Percentiles rank a stretch among this genome's conserved stretches.
Conservation (phyloP, 2,329 filamentous ascomycete species). For the Aspergillus nomiae region DNA sequence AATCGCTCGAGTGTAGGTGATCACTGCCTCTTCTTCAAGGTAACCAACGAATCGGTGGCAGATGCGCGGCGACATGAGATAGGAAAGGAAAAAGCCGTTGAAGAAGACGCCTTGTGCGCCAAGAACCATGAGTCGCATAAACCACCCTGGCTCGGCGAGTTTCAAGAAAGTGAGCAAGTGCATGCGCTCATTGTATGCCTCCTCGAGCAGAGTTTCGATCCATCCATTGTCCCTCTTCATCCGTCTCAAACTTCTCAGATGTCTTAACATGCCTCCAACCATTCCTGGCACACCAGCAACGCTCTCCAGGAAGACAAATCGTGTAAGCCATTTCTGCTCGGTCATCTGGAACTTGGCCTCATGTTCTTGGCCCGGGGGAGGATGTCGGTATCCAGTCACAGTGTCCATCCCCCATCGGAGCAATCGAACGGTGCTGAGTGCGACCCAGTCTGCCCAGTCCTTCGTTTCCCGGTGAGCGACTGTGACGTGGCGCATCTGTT, state of each 20-base stretch:
- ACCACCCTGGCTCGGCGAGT: conserved; percentile 79
- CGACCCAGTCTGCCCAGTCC: conserved; percentile 74
- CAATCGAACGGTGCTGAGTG: conserved; percentile 73
- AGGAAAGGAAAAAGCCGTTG: conserved; percentile 87
- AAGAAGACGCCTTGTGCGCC: conserved; percentile 95
- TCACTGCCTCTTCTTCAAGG: conserved; percentile 93
- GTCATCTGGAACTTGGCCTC: conserved; percentile 67
- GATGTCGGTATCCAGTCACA: conserved; percentile 77
- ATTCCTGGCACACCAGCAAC: conserved; percentile 96
- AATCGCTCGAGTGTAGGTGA: conserved; percentile 91
- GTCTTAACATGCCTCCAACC: conserved; percentile 92
- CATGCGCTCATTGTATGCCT: conserved; percentile 93
- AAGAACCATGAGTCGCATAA: conserved; percentile 91
- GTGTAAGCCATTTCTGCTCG: conserved; percentile 84
- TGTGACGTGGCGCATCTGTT: conserved; percentile 73
- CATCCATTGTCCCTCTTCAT: conserved; percentile 94
- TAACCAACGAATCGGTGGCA: conserved; percentile 97
- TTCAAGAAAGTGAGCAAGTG: conserved; percentile 91
- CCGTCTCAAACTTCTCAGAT: conserved; percentile 78
- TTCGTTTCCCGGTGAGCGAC: conserved; percentile 76
- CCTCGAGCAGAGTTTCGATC: conserved; percentile 90
- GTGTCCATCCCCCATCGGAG: conserved; percentile 80
- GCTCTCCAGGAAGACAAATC: conserved; percentile 91
- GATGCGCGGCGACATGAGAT: conserved; percentile 81
- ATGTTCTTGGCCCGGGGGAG: conserved; percentile 51